Evolutionary conservation across 441 rosid genomes (phyloP), one percentile per base, ranked within the genome.

Genomic region (Adansonia madagascariensis): DNA sequence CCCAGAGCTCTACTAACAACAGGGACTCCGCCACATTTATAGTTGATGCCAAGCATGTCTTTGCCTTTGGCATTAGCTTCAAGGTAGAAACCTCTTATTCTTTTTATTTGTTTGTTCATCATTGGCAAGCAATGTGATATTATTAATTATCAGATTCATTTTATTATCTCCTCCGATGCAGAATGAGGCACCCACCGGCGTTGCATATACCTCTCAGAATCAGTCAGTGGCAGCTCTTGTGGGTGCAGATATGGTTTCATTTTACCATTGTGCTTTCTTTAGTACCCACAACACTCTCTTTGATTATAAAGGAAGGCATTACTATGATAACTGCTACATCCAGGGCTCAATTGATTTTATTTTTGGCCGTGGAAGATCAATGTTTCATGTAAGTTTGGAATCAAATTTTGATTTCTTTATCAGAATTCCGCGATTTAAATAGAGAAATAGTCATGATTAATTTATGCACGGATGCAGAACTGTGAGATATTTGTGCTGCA

Each of bases 291-390:
- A 93, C 82, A 95, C 97, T 7, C 83, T 93, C n/a, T 91, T 93
- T 82, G 98, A 95, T 82, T 89, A 91, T 80, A 93, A 87, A 84
- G 98, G 98, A 17, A 85, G 98, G 59, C 98, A 95, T 82, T 95
- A 86, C 83, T 95, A 91, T 75, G 85, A 88, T 39, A 77, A 83
- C 49, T 93, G 97, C 88, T 91, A 90, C 84, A 90, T 95, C 47
- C 97, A 93, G 73, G 98, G 98, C 81, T 95, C 94, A 3, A 89
- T 93, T 8, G 98, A 95, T 78, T 95, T 93, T 87, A 91, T 95
- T 70, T 95, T 95, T 41, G 98, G 98, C 78, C 94, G 95, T 0
- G 98, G 88, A 80, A 89, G 92, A 67, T 91, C 97, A 61, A 68
- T 90, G 68, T 95, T 88, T 75, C 75, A 84, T 15, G 97, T 91